Evolutionary conservation across 257 asterid genomes (phyloP), one percentile per base, ranked within the genome.

Genomic region (Voacanga thouarsii): DNA sequence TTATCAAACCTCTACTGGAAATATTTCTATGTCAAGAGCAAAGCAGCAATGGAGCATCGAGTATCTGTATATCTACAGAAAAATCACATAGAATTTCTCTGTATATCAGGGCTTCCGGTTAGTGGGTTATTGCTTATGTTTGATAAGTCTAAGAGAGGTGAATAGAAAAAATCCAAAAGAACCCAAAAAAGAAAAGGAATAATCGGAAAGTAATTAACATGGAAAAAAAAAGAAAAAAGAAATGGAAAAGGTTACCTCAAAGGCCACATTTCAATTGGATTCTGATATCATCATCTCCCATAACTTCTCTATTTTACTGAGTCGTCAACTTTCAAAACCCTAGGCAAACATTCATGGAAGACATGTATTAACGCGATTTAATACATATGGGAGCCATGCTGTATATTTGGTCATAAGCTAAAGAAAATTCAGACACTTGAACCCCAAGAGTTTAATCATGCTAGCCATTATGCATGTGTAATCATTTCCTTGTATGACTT

Each of bases 401-500:
- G 51, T 11, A 47, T 47, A 72, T 28, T 72, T 72, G 75, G 53
- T 56, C 53, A 49, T 9, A 57, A 56, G 50, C 56, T 0, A 56
- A 43, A 7, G 47, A 49, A 75, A 75, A 30, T 47, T 63, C 12
- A 45, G 72, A 57, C 63, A 63, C 61, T 65, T 51, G 14, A 63
- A 75, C 8, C 60, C 74, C 67, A 49, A 33, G 56, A 12, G 41
- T 61, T 45, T 21, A 65, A 65, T 76, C 49, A 2, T 64, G 74
- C 74, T 41, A 49, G 71, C 81, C 63, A 57, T 68, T 56, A 7
- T 61, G 72, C 51, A 7, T 23, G 43, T 41, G 18, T 51, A 64
- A 76, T 66, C 51, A 50, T 37, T 51, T 41, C 39, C 53, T 63
- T 64, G 8, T 70, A 77, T 82, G 86, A 74, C 56, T 65, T 87